A percentile compares a stretch with the other conserved stretches of the same genome.
Conservation (phyloP, 1,139 yeast species). For the Saccharomyces hybrid region DNA sequence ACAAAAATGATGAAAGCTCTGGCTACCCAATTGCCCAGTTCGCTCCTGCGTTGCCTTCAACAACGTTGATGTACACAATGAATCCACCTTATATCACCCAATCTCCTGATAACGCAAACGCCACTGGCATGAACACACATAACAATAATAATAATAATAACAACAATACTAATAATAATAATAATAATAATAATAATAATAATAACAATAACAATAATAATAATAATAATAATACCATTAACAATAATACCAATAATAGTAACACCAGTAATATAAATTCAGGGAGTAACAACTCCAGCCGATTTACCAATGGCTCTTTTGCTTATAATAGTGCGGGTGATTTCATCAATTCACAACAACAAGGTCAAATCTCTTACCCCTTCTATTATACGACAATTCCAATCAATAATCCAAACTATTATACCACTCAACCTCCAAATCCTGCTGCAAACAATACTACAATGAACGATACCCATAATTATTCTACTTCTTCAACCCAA, state of each 20-base stretch:
- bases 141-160: background rate
- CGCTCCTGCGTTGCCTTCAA: background rate
- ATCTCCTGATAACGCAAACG: background rate
- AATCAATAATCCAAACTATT: background rate
- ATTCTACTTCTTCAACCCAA: background rate
- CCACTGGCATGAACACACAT: background rate
- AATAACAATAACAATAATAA: too few species aligned
- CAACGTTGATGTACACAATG: background rate
- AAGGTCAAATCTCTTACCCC: background rate
- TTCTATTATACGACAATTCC: background rate
- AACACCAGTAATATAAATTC: background rate
- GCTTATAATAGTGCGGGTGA: background rate
- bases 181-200: background rate
- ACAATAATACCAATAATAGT: too few species aligned
- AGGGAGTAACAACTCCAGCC: background rate
- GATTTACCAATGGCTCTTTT: background rate
- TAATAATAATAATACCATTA: background rate
- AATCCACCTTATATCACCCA: background rate
- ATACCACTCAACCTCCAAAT: background rate
- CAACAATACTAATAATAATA: background rate
- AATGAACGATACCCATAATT: background rate
- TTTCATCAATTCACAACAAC: background rate
- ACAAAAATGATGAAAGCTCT: conserved; percentile 1
- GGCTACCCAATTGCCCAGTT: background rate
- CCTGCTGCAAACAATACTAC: background rate